Conservation (phyloP, 2,329 filamentous ascomycete genomes). For the Talaromyces sp. region DNA sequence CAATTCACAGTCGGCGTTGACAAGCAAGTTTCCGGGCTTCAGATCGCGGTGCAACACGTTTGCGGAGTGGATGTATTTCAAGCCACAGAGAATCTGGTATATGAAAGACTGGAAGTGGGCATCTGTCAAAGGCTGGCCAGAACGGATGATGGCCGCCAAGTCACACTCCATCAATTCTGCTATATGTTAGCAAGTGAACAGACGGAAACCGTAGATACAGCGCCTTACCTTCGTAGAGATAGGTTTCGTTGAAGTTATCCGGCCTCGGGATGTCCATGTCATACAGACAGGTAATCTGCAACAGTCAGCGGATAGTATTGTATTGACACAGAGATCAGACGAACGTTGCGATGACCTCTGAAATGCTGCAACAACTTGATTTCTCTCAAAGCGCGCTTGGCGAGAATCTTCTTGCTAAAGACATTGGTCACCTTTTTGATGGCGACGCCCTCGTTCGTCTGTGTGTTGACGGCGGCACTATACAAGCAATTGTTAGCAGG, state of each 20-base stretch:
- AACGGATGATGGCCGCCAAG: conserved; percentile 93
- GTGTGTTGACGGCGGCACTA: conserved; percentile 86
- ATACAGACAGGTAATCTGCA: conserved; percentile 93
- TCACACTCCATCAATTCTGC: conserved; percentile 98
- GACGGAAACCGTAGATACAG: background rate
- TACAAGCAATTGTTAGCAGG: conserved; percentile 1
- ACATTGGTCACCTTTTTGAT: conserved; percentile 99
- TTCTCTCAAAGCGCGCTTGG: conserved; percentile 94
- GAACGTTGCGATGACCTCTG: conserved; percentile 77
- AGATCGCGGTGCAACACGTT: conserved; percentile 95
- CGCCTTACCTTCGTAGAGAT: conserved; percentile 85
- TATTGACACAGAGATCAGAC: conserved; percentile 22
- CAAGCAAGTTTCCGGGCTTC: conserved; percentile 93
- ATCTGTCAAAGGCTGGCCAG: conserved; percentile 92
- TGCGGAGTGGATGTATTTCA: conserved; percentile 99
- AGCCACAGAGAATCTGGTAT: conserved; percentile 96
- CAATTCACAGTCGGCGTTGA: conserved; percentile 98
- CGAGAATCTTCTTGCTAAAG: conserved; percentile 99
- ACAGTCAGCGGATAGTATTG: conserved; percentile 9
- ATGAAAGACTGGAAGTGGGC: conserved; percentile 99
- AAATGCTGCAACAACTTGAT: conserved; percentile 99
- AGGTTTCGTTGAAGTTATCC: conserved; percentile 98
- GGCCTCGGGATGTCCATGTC: conserved; percentile 99
- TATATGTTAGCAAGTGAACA: conserved; percentile 1
- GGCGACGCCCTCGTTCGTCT: conserved; percentile 87